phyloP scores from a whole-genome alignment of 108 stramenopile species.

The Cyclostephanos tholiformis region DNA sequence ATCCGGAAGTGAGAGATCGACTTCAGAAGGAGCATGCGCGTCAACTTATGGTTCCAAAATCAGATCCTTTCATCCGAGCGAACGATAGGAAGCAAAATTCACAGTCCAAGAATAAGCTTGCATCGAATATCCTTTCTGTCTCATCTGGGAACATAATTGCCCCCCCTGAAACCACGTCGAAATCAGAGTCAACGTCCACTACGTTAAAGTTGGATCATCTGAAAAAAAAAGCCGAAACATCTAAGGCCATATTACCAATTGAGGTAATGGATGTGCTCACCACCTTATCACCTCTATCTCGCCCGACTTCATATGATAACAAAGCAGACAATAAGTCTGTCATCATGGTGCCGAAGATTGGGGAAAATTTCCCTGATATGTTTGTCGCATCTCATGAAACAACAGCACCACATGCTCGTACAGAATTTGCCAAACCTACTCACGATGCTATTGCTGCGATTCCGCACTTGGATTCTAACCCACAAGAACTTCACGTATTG shows the following conservation, averaged over 20 bases:
- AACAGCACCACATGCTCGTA: too few relatives aligned
- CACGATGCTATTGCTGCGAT: not conserved
- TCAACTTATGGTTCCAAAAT: not conserved
- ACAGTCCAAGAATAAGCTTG: not conserved
- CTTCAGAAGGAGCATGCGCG: conserved; percentile 1
- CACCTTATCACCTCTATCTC: too few relatives aligned
- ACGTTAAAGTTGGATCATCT: not conserved
- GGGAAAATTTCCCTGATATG: too few relatives aligned
- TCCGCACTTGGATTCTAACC: not conserved
- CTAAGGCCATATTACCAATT: not conserved
- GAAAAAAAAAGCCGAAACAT: not conserved
- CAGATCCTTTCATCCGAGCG: not conserved
- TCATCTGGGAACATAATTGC: too few relatives aligned
- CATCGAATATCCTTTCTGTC: too few relatives aligned
- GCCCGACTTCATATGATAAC: too few relatives aligned
- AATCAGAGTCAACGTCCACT: not conserved
- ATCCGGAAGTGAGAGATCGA: conserved; percentile 4
- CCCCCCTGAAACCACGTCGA: conserved; percentile 6
- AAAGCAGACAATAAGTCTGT: too few relatives aligned
- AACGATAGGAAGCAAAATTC: not conserved
- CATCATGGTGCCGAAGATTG: too few relatives aligned
- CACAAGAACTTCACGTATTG: not conserved
- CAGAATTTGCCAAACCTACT: too few relatives aligned
- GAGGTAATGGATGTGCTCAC: too few relatives aligned
- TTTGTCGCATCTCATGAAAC: too few relatives aligned